phyloP scores from a whole-genome alignment of 805 yeast genomes.

The Allodekkera sacchari region DNA sequence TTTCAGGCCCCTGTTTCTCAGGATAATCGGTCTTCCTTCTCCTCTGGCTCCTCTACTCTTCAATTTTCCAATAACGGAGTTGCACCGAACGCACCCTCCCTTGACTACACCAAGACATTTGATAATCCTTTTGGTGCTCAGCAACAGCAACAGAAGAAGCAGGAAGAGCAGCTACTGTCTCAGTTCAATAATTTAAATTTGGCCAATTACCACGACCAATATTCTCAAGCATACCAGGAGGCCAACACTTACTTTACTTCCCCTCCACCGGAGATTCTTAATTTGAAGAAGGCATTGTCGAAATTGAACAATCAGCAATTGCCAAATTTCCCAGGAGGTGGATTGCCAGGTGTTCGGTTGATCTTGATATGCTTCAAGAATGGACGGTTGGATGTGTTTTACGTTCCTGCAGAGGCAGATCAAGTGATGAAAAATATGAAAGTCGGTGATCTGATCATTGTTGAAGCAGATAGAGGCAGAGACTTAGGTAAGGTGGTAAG shows the following conservation, averaged over 20 bases:
- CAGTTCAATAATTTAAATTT: conserved; percentile 11
- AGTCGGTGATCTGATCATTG: conserved; percentile 65
- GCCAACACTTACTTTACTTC: conserved; percentile 21
- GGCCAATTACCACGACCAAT: conserved; percentile 17
- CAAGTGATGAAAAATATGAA: conserved; percentile 24
- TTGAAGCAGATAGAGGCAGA: conserved; percentile 76
- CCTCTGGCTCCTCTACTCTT: no score
- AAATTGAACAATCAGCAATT: conserved; percentile 15
- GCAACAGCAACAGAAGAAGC: conserved; percentile 8
- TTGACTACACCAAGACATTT: conserved; percentile 18
- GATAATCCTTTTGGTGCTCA: conserved; percentile 9
- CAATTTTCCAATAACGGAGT: no score
- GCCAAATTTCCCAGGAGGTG: conserved; percentile 26
- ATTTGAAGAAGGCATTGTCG: conserved; percentile 15
- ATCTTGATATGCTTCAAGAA: conserved; percentile 70
- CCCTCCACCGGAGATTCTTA: conserved; percentile 17
- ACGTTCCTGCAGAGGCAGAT: conserved; percentile 34
- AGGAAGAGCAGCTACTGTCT: conserved; percentile 7
- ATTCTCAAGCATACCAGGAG: conserved; percentile 17
- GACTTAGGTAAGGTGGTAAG: conserved; percentile 64
- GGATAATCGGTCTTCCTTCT: no score
- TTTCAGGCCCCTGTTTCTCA: no score
- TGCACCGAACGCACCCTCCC: conserved; percentile 12
- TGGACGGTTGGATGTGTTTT: conserved; percentile 72
- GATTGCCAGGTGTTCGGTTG: conserved; percentile 28